phyloP scores from a whole-genome alignment of 345 rosid genomes.

The Acer campestre region DNA sequence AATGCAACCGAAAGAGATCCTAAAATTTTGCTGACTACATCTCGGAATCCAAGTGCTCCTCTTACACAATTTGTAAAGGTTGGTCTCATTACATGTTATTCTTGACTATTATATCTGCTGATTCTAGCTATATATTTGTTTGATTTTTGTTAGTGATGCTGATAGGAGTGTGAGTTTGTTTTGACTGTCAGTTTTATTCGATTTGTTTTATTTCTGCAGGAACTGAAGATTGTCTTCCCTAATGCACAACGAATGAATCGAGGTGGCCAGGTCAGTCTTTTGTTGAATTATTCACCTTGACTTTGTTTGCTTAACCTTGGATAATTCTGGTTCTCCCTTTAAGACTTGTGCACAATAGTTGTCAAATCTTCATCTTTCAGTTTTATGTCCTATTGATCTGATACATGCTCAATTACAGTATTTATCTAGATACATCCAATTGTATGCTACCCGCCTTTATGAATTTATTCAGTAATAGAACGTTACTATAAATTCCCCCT shows the following conservation, averaged over 20 bases:
- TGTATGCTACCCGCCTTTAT: not conserved
- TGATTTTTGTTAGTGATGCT: not conserved
- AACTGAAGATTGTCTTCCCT: slow-evolving; percentile 74
- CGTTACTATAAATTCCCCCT: not conserved
- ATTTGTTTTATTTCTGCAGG: slow-evolving; percentile 46
- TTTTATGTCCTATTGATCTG: not conserved
- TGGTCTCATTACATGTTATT: not conserved
- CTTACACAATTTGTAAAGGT: slow-evolving; percentile 83
- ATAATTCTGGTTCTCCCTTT: not conserved
- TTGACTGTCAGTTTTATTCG: slow-evolving; percentile 9
- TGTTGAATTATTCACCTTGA: slow-evolving; percentile 6
- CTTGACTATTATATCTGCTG: not conserved
- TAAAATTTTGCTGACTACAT: slow-evolving; percentile 81
- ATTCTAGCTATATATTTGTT: not conserved
- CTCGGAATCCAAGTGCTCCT: slow-evolving; percentile 88
- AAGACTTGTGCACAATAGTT: not conserved
- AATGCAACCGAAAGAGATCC: slow-evolving; percentile 67
- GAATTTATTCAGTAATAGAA: not conserved
- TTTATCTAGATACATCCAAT: not conserved
- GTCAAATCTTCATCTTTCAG: not conserved
- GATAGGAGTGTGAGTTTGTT: not conserved
- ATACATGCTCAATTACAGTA: not conserved
- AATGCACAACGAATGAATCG: slow-evolving; percentile 80
- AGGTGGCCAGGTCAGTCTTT: slow-evolving; percentile 71
- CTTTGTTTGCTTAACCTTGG: not conserved